Evolutionary conservation across 2,329 filamentous ascomycete species (phyloP).

Genomic region (Colletotrichum eleusines): DNA sequence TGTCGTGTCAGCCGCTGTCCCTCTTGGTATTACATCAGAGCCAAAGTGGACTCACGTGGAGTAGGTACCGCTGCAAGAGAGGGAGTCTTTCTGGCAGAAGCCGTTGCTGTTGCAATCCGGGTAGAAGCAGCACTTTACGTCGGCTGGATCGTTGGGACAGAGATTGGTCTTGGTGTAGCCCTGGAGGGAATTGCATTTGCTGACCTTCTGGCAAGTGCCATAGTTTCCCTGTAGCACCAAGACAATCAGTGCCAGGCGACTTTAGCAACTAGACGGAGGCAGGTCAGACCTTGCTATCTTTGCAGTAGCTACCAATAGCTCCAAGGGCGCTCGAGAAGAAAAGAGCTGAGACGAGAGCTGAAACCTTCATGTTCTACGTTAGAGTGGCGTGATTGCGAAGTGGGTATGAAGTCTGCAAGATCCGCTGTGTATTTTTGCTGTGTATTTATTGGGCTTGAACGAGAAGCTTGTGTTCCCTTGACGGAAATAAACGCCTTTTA

Average conservation of each 20-base stretch:
- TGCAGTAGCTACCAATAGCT: conserved; percentile 33
- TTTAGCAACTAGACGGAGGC: not conserved
- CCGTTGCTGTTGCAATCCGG: conserved; percentile 33
- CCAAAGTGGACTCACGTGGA: conserved; percentile 6
- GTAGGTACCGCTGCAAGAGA: conserved; percentile 34
- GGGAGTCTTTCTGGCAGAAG: conserved; percentile 31
- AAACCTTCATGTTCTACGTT: conserved; percentile 16
- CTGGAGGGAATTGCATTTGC: conserved; percentile 30
- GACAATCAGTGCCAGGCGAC: not conserved
- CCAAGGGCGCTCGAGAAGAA: conserved; percentile 23
- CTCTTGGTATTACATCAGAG: not conserved
- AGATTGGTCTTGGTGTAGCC: conserved; percentile 28
- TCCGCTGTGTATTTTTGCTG: not conserved
- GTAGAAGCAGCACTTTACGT: conserved; percentile 39
- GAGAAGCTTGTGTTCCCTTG: not conserved
- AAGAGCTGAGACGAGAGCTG: conserved; percentile 13
- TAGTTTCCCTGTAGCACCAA: conserved; percentile 14
- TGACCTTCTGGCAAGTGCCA: conserved; percentile 35
- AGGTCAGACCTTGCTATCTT: conserved; percentile 26
- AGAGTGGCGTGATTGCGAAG: not conserved
- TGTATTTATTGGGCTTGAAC: no score
- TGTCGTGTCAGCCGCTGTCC: not conserved
- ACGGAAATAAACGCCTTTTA: conserved; percentile 3
- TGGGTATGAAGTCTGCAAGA: no score
- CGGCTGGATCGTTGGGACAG: conserved; percentile 33